These are phyloP conservation scores for Boletus mariae DNA, from an alignment of 1,284 basidiomycete species.

Conservation along the genomic window DNA sequence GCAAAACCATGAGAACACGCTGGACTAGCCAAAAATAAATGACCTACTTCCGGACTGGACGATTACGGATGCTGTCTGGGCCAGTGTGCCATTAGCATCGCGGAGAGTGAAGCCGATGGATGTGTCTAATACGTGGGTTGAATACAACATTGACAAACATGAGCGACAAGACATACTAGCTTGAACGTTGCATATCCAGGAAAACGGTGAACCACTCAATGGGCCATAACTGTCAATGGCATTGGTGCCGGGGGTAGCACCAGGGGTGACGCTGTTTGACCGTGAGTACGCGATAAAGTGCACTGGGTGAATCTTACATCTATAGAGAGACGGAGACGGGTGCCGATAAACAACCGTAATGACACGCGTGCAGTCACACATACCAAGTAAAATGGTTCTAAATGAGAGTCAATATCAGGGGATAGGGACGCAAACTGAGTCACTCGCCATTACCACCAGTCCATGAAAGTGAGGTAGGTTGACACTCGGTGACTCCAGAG, in stretches of 20 bases:
- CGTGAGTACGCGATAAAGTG: not conserved
- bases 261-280: slow-evolving; percentile 41
- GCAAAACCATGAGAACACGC: slow-evolving; percentile 5
- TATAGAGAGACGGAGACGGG: slow-evolving; percentile 7
- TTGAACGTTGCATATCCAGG: slow-evolving; percentile 45
- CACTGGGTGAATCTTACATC: slow-evolving; percentile 17
- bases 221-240: slow-evolving; percentile 38
- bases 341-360: not conserved
- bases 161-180: slow-evolving; percentile 1
- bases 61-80: slow-evolving; percentile 50
- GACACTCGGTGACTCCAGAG: slow-evolving; percentile 44
- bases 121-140: slow-evolving; percentile 35
- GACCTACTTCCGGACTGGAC: slow-evolving; percentile 45
- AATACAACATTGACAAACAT: not conserved
- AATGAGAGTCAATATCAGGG: slow-evolving; percentile 2
- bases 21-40: not conserved
- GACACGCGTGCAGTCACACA: slow-evolving; percentile 24
- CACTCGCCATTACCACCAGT: slow-evolving; percentile 48
- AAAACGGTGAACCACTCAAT: slow-evolving; percentile 35
- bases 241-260: slow-evolving; percentile 36
- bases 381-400: slow-evolving; percentile 55
- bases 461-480: slow-evolving; percentile 50
- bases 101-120: slow-evolving; percentile 48
- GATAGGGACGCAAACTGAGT: not conserved
- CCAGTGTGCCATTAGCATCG: slow-evolving; percentile 47